Evolutionary conservation across 345 rosid genomes (phyloP).

Genomic region (Erysimum cheiranthoides): DNA sequence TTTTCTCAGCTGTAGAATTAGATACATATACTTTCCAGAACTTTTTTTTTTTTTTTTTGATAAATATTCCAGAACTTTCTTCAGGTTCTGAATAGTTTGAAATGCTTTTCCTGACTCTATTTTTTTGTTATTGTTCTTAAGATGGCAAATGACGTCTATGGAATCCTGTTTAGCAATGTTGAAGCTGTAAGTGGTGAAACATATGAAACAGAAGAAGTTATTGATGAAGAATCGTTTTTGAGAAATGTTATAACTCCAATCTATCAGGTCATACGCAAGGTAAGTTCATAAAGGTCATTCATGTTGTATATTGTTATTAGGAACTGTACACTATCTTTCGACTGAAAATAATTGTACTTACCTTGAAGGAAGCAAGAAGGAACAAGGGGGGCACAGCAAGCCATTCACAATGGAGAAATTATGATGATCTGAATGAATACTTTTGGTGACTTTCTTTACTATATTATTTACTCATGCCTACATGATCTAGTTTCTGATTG

Average conservation of each 20-base stretch:
- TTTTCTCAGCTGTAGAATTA: slow-evolving; percentile 58
- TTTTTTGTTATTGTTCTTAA: slow-evolving; percentile 36
- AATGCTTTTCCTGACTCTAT: slow-evolving; percentile 5
- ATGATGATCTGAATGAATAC: slow-evolving; percentile 96
- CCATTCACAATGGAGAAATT: slow-evolving; percentile 97
- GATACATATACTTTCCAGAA: slow-evolving; percentile 54
- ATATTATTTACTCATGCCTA: slow-evolving; percentile 20
- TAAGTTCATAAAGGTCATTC: slow-evolving; percentile 38
- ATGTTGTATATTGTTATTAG: slow-evolving; percentile 7
- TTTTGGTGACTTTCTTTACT: slow-evolving; percentile 66
- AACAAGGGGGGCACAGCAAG: slow-evolving; percentile 85
- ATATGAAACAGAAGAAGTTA: slow-evolving; percentile 51
- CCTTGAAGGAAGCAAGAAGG: slow-evolving; percentile 78
- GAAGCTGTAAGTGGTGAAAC: slow-evolving; percentile 63
- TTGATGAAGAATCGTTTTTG: slow-evolving; percentile 82
- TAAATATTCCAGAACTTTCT: slow-evolving; percentile 1
- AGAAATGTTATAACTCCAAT: slow-evolving; percentile 76
- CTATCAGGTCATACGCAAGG: slow-evolving; percentile 76
- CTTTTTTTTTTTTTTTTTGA: too few relatives aligned
- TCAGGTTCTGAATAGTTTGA: slow-evolving; percentile 14
- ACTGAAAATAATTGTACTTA: slow-evolving; percentile 41
- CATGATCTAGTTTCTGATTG: slow-evolving; percentile 28
- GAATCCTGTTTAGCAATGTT: slow-evolving; percentile 59
- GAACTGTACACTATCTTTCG: slow-evolving; percentile 18
- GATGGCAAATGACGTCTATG: slow-evolving; percentile 83